phyloP scores from a whole-genome alignment of 2,329 filamentous ascomycete species.

The Claviceps spartinae region DNA sequence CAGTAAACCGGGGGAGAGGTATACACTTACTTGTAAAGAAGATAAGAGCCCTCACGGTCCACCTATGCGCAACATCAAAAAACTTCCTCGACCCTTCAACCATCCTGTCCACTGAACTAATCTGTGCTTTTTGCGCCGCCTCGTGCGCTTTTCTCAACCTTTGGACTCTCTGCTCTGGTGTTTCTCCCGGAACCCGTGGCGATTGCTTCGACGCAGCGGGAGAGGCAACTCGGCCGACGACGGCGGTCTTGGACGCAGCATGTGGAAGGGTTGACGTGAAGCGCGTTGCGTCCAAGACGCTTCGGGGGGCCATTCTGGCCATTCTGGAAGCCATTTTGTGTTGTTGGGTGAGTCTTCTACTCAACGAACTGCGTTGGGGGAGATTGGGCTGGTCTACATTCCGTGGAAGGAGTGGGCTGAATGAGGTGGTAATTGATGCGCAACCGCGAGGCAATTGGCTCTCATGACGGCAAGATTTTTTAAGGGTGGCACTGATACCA shows the following conservation, averaged over 20 bases:
- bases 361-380: neutral
- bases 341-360: neutral
- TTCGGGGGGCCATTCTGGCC: slow-evolving; percentile 44
- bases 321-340: slow-evolving; percentile 27
- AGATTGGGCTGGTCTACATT: neutral
- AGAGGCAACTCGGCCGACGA: slow-evolving; percentile 17
- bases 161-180: slow-evolving; percentile 55
- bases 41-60: slow-evolving; percentile 40
- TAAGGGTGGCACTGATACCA: neutral
- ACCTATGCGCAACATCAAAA: slow-evolving; percentile 42
- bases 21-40: slow-evolving; percentile 38
- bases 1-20: neutral
- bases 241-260: slow-evolving; percentile 47
- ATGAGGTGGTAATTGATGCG: neutral
- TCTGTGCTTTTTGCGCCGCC: slow-evolving; percentile 46
- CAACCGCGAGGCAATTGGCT: neutral
- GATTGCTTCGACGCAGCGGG: slow-evolving; percentile 13
- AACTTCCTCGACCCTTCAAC: slow-evolving; percentile 34
- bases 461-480: slow-evolving; percentile 21
- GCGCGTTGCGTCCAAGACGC: slow-evolving; percentile 66
- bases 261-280: slow-evolving; percentile 45
- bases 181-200: slow-evolving; percentile 35
- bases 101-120: slow-evolving; percentile 38
- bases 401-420: too few relatives aligned
- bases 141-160: slow-evolving; percentile 54